Percentiles rank a stretch among this genome's conserved stretches.
phyloP scores from a whole-genome alignment of 2,329 filamentous ascomycete genomes.

The Monilinia fructigena region DNA sequence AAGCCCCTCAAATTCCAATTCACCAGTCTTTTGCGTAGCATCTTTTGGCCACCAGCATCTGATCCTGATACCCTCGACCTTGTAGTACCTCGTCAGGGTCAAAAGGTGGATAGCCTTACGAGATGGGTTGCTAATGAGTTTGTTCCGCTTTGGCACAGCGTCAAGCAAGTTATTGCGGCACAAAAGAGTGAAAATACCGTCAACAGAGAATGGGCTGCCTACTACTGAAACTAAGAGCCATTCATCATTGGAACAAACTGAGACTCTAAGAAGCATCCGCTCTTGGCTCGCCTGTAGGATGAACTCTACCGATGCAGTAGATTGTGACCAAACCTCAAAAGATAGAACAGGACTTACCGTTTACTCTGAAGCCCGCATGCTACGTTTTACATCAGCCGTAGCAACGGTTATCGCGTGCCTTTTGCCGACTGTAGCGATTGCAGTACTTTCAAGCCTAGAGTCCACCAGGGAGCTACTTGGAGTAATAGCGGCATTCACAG shows the following conservation, averaged over 20 bases:
- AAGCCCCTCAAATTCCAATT: conserved; percentile 19
- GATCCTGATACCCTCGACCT: conserved; percentile 23
- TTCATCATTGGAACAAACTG: not conserved
- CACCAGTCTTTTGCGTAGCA: conserved; percentile 14
- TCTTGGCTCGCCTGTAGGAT: not conserved
- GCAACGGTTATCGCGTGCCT: conserved; percentile 31
- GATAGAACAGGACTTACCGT: not conserved
- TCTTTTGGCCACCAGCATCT: not conserved
- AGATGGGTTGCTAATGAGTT: conserved; percentile 27
- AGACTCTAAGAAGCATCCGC: not conserved
- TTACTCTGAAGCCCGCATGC: conserved; percentile 14
- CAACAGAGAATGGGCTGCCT: not conserved
- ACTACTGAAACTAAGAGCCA: conserved; percentile 2
- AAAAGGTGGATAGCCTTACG: conserved; percentile 27
- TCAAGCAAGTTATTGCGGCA: not conserved
- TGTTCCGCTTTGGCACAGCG: conserved; percentile 25
- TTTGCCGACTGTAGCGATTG: conserved; percentile 29
- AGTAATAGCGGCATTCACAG: conserved; percentile 28
- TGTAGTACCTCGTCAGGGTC: conserved; percentile 22
- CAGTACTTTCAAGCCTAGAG: conserved; percentile 27
- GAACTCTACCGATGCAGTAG: not conserved
- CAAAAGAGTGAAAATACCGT: not conserved
- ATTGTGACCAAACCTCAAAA: not conserved
- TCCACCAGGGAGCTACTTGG: conserved; percentile 22
- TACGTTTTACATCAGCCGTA: conserved; percentile 26